These are phyloP conservation scores for Trapa bicornis DNA, from an alignment of 345 rosid species.

Conservation along the genomic window DNA sequence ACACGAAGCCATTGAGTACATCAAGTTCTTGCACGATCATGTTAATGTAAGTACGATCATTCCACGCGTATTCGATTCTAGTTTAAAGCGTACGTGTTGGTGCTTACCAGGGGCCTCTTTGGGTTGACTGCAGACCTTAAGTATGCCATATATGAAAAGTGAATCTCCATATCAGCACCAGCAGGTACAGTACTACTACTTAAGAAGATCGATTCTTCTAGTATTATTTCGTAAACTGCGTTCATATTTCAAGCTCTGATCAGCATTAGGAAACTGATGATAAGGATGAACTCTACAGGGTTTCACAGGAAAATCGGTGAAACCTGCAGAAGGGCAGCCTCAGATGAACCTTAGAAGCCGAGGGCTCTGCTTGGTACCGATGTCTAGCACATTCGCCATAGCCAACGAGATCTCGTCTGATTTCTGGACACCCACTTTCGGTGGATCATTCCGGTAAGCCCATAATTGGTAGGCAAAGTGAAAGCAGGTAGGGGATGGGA, in stretches of 20 bases:
- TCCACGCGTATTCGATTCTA: background rate
- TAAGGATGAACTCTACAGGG: conserved; percentile 16
- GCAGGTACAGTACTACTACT: conserved; percentile 31
- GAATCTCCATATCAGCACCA: conserved; percentile 46
- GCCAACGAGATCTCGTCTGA: conserved; percentile 52
- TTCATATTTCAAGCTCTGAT: too few relatives aligned
- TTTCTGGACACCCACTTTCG: conserved; percentile 72
- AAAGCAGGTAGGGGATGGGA: too few relatives aligned
- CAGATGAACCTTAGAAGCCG: conserved; percentile 58
- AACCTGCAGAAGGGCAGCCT: conserved; percentile 24
- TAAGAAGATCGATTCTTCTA: too few relatives aligned
- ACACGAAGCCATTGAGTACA: conserved; percentile 76
- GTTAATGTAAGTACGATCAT: conserved; percentile 31
- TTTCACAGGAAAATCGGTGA: conserved; percentile 12
- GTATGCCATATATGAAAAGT: conserved; percentile 51
- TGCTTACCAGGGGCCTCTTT: too few relatives aligned
- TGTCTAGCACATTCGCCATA: conserved; percentile 68
- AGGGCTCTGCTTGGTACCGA: conserved; percentile 76
- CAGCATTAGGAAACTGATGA: background rate
- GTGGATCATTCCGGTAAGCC: conserved; percentile 40
- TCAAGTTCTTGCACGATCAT: conserved; percentile 81
- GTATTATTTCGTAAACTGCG: background rate
- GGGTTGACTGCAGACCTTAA: conserved; percentile 33
- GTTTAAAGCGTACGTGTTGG: background rate
- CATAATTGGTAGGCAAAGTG: too few relatives aligned